Percentiles rank a stretch among this genome's conserved stretches.
phyloP scores from a whole-genome alignment of 1,284 basidiomycete genomes.

The Sporisorium reilianum region DNA sequence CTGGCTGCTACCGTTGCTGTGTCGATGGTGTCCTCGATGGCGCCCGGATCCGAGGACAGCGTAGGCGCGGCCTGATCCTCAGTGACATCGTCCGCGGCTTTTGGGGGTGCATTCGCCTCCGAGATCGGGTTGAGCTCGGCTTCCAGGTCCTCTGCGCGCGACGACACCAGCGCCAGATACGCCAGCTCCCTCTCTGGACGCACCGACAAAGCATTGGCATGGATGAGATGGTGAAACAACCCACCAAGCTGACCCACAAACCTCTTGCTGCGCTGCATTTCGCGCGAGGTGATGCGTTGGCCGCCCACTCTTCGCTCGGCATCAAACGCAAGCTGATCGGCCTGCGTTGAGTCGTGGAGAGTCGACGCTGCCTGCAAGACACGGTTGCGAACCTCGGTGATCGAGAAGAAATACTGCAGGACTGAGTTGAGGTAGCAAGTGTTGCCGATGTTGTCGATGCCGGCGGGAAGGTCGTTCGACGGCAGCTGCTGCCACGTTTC shows the following conservation, averaged over 20 bases:
- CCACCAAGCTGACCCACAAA: slow-evolving; percentile 81
- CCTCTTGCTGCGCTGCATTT: slow-evolving; percentile 83
- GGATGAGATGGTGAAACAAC: slow-evolving; percentile 83
- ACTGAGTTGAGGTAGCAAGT: slow-evolving; percentile 92
- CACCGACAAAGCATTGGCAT: slow-evolving; percentile 77
- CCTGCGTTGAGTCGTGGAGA: not conserved
- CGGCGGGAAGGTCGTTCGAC: slow-evolving; percentile 80
- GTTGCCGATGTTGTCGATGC: slow-evolving; percentile 91
- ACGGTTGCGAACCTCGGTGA: slow-evolving; percentile 83
- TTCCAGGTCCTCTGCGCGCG: slow-evolving; percentile 80
- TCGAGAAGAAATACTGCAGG: slow-evolving; percentile 93
- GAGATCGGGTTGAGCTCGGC: slow-evolving; percentile 16
- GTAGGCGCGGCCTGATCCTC: not conserved
- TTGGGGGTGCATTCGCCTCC: not conserved
- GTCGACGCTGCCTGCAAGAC: slow-evolving; percentile 75
- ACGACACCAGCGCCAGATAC: slow-evolving; percentile 90
- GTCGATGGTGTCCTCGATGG: not conserved
- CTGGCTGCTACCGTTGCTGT: not conserved
- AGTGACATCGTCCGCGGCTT: not conserved
- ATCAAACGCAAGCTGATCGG: slow-evolving; percentile 4
- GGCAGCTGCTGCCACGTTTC: slow-evolving; percentile 55
- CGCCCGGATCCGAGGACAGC: slow-evolving; percentile 11
- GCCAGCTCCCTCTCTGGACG: slow-evolving; percentile 87
- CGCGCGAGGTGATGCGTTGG: slow-evolving; percentile 80
- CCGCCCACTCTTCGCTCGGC: slow-evolving; percentile 78